Evolutionary conservation across 805 yeast genomes (phyloP).

Genomic region (Yarrowia phangngaensis): DNA sequence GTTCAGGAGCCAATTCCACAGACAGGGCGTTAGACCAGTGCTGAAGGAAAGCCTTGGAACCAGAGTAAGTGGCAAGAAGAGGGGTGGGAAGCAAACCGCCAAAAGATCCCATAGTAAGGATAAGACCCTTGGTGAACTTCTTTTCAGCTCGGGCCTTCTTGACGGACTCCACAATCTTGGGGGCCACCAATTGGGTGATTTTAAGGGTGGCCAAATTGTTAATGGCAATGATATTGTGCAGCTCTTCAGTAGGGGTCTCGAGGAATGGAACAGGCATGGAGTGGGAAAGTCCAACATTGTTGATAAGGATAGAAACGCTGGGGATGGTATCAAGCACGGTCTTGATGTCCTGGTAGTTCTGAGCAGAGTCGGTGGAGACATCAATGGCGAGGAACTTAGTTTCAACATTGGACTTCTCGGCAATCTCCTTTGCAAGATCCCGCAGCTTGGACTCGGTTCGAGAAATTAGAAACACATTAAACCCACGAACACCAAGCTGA

Average conservation of each 20-base stretch:
- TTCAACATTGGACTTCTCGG: conserved; percentile 54
- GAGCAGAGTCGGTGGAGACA: conserved; percentile 58
- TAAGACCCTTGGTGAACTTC: conserved; percentile 50
- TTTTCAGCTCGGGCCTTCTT: conserved; percentile 38
- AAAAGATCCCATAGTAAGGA: conserved; percentile 94
- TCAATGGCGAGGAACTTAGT: conserved; percentile 74
- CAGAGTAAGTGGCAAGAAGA: conserved; percentile 86
- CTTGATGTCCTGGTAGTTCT: conserved; percentile 53
- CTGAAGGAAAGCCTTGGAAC: conserved; percentile 93
- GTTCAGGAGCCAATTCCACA: conserved; percentile 65
- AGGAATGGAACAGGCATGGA: conserved; percentile 90
- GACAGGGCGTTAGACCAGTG: conserved; percentile 88
- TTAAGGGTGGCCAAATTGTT: conserved; percentile 81
- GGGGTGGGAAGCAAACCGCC: conserved; percentile 95
- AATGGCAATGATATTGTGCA: conserved; percentile 75
- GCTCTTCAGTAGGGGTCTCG: conserved; percentile 71
- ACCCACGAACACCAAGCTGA: conserved; percentile 82
- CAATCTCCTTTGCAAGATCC: conserved; percentile 58
- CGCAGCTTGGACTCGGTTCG: conserved; percentile 78
- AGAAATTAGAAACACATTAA: conserved; percentile 77
- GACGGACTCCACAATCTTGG: conserved; percentile 58
- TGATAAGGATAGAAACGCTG: conserved; percentile 71
- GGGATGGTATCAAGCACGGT: conserved; percentile 46
- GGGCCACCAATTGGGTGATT: conserved; percentile 75
- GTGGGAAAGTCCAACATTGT: conserved; percentile 94